These are phyloP conservation scores for Fibroporia radiculosa DNA, from an alignment of 768 basidiomycete genomes.

Conservation along the genomic window DNA sequence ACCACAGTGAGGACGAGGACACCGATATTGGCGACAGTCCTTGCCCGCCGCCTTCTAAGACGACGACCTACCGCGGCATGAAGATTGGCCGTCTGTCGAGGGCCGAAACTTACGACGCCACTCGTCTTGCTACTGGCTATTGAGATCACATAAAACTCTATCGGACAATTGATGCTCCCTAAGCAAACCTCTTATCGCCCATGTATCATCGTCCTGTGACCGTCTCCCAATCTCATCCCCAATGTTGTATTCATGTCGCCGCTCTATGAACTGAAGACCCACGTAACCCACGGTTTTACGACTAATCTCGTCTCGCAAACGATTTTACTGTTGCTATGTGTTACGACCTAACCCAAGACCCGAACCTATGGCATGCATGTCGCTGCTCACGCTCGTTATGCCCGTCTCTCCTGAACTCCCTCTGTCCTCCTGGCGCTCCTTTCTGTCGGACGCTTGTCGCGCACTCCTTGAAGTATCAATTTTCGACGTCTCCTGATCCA, in stretches of 20 bases:
- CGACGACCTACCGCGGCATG: slow-evolving; percentile 47
- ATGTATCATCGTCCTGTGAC: neutral
- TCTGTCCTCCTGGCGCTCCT: neutral
- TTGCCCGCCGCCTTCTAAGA: slow-evolving; percentile 73
- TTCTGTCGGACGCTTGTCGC: neutral
- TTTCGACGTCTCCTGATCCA: neutral
- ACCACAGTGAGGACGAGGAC: slow-evolving; percentile 67
- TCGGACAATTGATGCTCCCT: neutral
- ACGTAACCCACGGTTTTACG: neutral
- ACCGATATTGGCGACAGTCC: slow-evolving; percentile 81
- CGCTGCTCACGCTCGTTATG: slow-evolving; percentile 17
- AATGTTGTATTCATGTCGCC: slow-evolving; percentile 3
- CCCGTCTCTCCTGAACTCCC: slow-evolving; percentile 5
- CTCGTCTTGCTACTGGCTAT: slow-evolving; percentile 36
- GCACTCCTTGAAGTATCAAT: neutral
- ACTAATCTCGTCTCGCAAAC: neutral
- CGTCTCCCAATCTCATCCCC: neutral
- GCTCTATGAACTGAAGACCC: neutral
- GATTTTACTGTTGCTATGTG: neutral
- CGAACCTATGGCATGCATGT: slow-evolving; percentile 13
- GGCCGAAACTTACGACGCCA: slow-evolving; percentile 64
- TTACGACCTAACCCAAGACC: neutral
- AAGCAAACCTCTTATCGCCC: neutral
- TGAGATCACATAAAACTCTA: slow-evolving; percentile 9
- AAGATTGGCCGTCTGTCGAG: slow-evolving; percentile 45